phyloP scores from a whole-genome alignment of 2,329 filamentous ascomycete genomes.

The Incumbomyces lentus region DNA sequence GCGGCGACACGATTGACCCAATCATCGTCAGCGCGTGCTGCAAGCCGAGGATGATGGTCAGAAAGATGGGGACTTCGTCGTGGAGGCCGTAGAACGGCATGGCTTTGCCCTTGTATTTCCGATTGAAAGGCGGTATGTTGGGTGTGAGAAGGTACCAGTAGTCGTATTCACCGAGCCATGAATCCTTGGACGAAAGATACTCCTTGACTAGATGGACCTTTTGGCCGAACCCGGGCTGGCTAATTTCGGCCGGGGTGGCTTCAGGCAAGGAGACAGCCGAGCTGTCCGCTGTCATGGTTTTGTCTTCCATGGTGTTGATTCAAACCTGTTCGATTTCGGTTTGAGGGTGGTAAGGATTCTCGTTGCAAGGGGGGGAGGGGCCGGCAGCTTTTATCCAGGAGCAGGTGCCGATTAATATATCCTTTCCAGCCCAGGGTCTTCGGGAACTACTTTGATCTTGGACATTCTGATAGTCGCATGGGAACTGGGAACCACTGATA shows the following conservation, averaged over 20 bases:
- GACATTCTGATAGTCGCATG: too few relatives aligned
- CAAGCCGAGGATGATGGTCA: conserved; percentile 64
- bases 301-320: conserved; percentile 6
- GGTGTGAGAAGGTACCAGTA: conserved; percentile 46
- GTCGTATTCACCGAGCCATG: conserved; percentile 44
- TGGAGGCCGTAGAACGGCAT: conserved; percentile 79
- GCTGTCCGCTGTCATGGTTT: conserved; percentile 7
- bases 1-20: conserved; percentile 65
- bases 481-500: too few relatives aligned
- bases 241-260: neutral
- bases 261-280: conserved; percentile 5
- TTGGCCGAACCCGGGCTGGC: neutral
- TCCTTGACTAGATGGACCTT: conserved; percentile 11
- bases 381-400: too few relatives aligned
- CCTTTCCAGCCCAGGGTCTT: too few relatives aligned
- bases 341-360: too few relatives aligned
- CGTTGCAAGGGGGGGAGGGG: too few relatives aligned
- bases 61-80: conserved; percentile 63
- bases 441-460: too few relatives aligned
- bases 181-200: conserved; percentile 27
- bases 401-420: too few relatives aligned
- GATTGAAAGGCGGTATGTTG: conserved; percentile 43
- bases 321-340: neutral
- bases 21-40: conserved; percentile 73
- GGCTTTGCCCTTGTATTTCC: conserved; percentile 35